Percentiles rank a stretch among this genome's conserved stretches.
These are phyloP conservation scores for Mucor sp. DNA, from an alignment of 371 early-diverging fungal species.

Conservation along the genomic window DNA sequence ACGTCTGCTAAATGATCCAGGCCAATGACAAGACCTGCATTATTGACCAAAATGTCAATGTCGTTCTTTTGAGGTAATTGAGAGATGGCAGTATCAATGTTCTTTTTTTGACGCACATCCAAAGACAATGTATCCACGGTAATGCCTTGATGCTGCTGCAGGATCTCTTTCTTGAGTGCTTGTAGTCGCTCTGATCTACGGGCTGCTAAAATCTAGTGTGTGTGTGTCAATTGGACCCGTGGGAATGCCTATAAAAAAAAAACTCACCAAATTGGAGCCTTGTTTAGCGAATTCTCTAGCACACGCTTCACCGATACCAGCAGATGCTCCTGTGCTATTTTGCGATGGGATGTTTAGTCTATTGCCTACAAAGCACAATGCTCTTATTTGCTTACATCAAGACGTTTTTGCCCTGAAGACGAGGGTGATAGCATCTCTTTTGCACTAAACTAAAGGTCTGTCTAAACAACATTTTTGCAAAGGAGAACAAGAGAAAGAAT, in stretches of 20 bases:
- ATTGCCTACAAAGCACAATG: background rate
- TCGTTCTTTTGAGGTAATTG: constrained; percentile 49
- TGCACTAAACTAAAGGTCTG: constrained; percentile 7
- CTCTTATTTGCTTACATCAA: constrained; percentile 34
- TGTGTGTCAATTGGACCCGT: background rate
- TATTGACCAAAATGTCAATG: constrained; percentile 33
- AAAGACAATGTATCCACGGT: constrained; percentile 63
- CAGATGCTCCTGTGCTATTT: constrained; percentile 82
- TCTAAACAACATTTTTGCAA: background rate
- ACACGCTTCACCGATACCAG: constrained; percentile 88
- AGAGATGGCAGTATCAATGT: constrained; percentile 57
- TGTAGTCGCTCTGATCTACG: constrained; percentile 74
- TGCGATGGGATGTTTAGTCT: background rate
- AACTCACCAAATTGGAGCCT: constrained; percentile 72
- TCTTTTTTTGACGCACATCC: constrained; percentile 61
- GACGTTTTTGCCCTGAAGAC: constrained; percentile 50
- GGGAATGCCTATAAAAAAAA: background rate
- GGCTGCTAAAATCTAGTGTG: constrained; percentile 71
- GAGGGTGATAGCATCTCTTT: constrained; percentile 15
- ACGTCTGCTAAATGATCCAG: constrained; percentile 74
- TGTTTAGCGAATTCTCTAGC: constrained; percentile 84
- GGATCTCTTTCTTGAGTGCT: constrained; percentile 55
- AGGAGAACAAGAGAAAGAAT: background rate
- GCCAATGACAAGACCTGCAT: constrained; percentile 29
- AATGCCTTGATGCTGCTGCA: constrained; percentile 43